Base-by-base conservation (phyloP, 1,284 basidiomycete genomes). In the Anthracocystis panici-leucophaei region DNA sequence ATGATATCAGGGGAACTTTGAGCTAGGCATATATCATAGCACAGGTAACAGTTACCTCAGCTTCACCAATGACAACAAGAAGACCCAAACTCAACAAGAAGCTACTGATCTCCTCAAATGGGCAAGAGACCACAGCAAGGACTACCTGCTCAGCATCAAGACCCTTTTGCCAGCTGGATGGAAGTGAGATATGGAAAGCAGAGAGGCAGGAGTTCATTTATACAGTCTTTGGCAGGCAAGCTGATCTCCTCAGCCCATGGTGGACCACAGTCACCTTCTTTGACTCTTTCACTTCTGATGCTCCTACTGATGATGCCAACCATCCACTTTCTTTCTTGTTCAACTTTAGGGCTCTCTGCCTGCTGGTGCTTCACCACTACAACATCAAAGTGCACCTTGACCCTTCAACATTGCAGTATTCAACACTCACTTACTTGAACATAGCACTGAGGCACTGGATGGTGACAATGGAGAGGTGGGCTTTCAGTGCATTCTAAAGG, bases 401-500 rank as follows among this genome's bases (percentile, higher is more conserved):
- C 18, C 45, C 33, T 23, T 35, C 25, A 31, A 57, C 21, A 25
- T 57, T 48, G 55, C 55, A 16, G 38, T 57, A 23, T 48, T 48
- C 45, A 38, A 48, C 55, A 48, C 45, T n/a, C 10, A 20, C 12
- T 18, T 45, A 3, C 4, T 57, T 2, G 12, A 5, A 6, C 55
- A 57, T 21, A 57, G 45, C 25, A 57, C 45, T 11, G 14, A 20
- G 29, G 55, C 42, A 16, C 31, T 40, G 29, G 54, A 54, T 2
- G 27, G n/a, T 7, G 54, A 45, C 7, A 14, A 31, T 6, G 29
- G 42, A 31, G 23, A 56, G 54, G 54, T 56, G 54, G 54, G 54
- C 54, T 7, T 56, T 56, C 54, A 56, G 54, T 45, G 42, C 54
- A 16, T 56, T 38, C 33, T 56, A 31, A 9, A 45, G 42, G 54